Base-by-base conservation (phyloP, 352 stramenopile genomes). In the Pythium volutum region DNA sequence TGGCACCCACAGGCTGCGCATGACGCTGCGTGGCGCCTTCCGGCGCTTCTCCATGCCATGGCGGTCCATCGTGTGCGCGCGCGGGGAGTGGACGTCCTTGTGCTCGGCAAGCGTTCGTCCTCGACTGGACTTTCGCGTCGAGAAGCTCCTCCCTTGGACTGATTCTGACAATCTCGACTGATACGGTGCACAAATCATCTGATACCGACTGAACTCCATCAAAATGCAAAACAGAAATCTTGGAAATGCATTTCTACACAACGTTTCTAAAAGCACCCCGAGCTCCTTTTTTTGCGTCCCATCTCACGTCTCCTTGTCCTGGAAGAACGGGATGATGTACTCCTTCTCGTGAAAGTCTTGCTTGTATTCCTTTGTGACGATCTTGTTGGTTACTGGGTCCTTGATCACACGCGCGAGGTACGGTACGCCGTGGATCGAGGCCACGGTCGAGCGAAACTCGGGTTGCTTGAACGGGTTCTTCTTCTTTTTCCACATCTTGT, bases 401-500 rank as follows among this genome's bases (percentile, higher is more conserved):
- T 74, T 72, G 31, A 59, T 69, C 3, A 89, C 62, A 45, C 81
- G 79, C 23, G 66, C 80, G 43, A 91, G 55, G 62, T 76, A 89
- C n/a, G 82, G 82, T 42, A 91, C 79, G 36, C 79, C 79, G 27
- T 82, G 76, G 43, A 91, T 77, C 51, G 58, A 57, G 10, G 81
- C 63, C 41, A 88, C 74, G 38, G 79, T 80, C 10, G 84, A 57
- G 38, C 73, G 76, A 43, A 91, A 91, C 27, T 84, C 70, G 25
- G 55, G 54, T 14, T 67, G 59, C 50, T 88, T 78, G 69, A 91
- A 91, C 53, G 84, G 75, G 49, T 91, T 89, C 39, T 81, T 74
- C 58, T 84, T 84, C 31, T 89, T 81, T 57, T 90, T 89, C 84
- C 84, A 93, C 48, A 84, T 66, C 50, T 86, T 74, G 52, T 78